These are phyloP conservation scores for Tricholoma sp. DNA, from an alignment of 768 basidiomycete genomes.

Conservation along the genomic window DNA sequence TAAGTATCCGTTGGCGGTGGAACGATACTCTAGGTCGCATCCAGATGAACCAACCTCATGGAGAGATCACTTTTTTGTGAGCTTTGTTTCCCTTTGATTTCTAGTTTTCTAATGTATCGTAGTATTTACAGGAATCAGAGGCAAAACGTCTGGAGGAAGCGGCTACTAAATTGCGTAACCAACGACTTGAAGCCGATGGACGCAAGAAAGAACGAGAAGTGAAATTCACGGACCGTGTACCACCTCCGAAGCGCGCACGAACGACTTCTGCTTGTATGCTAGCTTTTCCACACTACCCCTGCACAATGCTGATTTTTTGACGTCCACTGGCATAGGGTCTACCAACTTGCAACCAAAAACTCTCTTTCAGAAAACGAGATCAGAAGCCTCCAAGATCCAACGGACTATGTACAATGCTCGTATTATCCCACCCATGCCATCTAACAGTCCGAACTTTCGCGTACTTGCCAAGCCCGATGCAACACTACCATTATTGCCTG, in stretches of 20 bases:
- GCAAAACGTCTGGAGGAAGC: conserved; percentile 60
- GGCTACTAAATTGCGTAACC: conserved; percentile 54
- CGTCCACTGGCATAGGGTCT: conserved; percentile 27
- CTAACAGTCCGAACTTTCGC: conserved; percentile 38
- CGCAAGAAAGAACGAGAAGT: conserved; percentile 75
- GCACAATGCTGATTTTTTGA: conserved; percentile 11
- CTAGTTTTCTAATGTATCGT: conserved; percentile 9
- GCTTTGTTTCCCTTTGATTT: conserved; percentile 20
- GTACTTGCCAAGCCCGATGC: conserved; percentile 32
- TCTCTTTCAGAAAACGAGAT: conserved; percentile 72
- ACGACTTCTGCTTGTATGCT: conserved; percentile 43
- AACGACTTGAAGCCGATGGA: conserved; percentile 65
- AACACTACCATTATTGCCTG: conserved; percentile 27
- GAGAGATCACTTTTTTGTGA: conserved; percentile 65
- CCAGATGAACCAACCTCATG: conserved; percentile 53
- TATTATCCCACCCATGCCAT: conserved; percentile 48
- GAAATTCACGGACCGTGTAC: conserved; percentile 66
- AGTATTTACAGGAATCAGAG: conserved; percentile 58
- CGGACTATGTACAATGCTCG: conserved; percentile 52
- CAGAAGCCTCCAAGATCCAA: conserved; percentile 64
- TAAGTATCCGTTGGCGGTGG: conserved; percentile 49
- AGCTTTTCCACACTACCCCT: conserved; percentile 5
- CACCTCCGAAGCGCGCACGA: conserved; percentile 59
- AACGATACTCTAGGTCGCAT: conserved; percentile 37
- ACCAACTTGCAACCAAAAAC: conserved; percentile 48